Percentiles rank a stretch among this genome's conserved stretches.
These are phyloP conservation scores for Maudiozyma turicensis DNA, from an alignment of 805 yeast species.

Conservation along the genomic window DNA sequence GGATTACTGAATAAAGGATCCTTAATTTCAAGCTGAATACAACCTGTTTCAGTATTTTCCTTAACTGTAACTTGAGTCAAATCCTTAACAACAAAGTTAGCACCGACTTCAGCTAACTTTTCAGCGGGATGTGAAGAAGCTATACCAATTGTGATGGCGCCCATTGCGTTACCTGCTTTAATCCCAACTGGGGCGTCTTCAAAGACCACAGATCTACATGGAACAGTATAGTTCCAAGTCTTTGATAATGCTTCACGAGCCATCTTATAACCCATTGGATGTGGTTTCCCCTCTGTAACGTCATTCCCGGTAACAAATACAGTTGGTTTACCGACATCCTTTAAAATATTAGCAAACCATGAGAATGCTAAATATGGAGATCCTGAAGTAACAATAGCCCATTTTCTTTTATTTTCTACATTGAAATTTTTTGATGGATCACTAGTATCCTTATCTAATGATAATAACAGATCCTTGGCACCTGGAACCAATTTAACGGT, in stretches of 20 bases:
- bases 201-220: slow-evolving; percentile 43
- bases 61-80: slow-evolving; percentile 29
- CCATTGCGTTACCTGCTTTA: slow-evolving; percentile 69
- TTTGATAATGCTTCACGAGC: slow-evolving; percentile 48
- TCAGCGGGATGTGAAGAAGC: slow-evolving; percentile 61
- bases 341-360: slow-evolving; percentile 51
- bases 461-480: slow-evolving; percentile 46
- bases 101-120: slow-evolving; percentile 59
- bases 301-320: slow-evolving; percentile 72
- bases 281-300: slow-evolving; percentile 66
- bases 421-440: not conserved
- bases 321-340: slow-evolving; percentile 50
- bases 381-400: slow-evolving; percentile 83
- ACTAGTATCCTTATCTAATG: slow-evolving; percentile 32
- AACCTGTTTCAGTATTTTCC: slow-evolving; percentile 3
- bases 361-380: slow-evolving; percentile 59
- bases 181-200: slow-evolving; percentile 85
- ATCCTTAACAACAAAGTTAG: slow-evolving; percentile 67
- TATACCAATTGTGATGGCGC: slow-evolving; percentile 67
- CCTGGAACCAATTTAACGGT: slow-evolving; percentile 64
- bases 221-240: slow-evolving; percentile 17
- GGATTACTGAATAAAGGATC: slow-evolving; percentile 2
- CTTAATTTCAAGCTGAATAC: slow-evolving; percentile 6
- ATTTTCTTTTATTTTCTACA: slow-evolving; percentile 34
- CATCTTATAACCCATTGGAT: slow-evolving; percentile 64